Percentiles rank a stretch among this genome's conserved stretches.
Conservation (phyloP, 2,329 filamentous ascomycete species). For the Botryotinia calthae region DNA sequence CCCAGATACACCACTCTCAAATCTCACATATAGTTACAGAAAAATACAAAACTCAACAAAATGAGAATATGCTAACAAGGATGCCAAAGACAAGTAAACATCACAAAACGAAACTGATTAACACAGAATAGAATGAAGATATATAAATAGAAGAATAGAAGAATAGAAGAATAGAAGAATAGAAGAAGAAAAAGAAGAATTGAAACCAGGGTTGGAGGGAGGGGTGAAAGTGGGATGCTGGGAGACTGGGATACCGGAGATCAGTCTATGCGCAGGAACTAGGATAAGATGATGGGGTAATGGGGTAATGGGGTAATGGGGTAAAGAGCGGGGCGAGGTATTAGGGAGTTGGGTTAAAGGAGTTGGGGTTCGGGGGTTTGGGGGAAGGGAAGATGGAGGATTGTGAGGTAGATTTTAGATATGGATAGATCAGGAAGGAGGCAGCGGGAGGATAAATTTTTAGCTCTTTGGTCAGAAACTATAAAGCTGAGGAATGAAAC, state of each 20-base stretch:
- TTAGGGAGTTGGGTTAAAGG: background rate
- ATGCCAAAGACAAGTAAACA: too few species aligned
- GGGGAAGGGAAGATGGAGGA: too few species aligned
- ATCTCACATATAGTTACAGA: too few species aligned
- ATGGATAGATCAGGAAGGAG: too few species aligned
- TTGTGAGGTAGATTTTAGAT: too few species aligned
- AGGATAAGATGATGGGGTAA: background rate
- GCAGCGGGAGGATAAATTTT: too few species aligned
- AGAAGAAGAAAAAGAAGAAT: background rate
- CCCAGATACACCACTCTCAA: too few species aligned
- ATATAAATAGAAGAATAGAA: background rate
- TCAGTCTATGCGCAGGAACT: background rate
- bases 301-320: background rate
- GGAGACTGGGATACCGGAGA: background rate
- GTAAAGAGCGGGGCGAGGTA: background rate
- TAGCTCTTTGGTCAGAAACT: background rate
- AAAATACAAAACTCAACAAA: too few species aligned
- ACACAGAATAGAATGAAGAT: background rate
- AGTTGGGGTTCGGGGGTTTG: too few species aligned
- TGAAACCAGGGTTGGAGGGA: too few species aligned
- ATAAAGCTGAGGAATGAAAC: accelerated
- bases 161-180: background rate
- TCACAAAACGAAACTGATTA: too few species aligned
- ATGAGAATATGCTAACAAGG: accelerated
- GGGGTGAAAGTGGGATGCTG: background rate